Percentiles rank a stretch among this genome's conserved stretches.
Conservation (phyloP, 345 rosid species). For the Dipteronia dyeriana region DNA sequence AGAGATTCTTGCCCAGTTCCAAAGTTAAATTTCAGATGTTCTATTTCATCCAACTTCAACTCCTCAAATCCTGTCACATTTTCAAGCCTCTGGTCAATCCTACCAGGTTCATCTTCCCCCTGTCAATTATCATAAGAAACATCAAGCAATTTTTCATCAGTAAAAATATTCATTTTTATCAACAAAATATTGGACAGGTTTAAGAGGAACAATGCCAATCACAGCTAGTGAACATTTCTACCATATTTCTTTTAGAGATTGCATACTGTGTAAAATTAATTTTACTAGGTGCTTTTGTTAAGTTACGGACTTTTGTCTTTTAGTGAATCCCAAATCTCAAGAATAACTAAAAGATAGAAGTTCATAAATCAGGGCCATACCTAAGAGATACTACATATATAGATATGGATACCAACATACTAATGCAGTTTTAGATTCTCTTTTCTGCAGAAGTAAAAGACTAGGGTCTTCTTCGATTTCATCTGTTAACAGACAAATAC, state of each 20-base stretch:
- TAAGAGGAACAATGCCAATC: not conserved
- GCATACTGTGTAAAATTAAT: not conserved
- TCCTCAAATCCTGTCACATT: constrained; percentile 41
- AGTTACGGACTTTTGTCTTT: not conserved
- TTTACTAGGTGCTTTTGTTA: not conserved
- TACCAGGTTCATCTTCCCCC: constrained; percentile 38
- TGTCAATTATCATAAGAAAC: constrained; percentile 30
- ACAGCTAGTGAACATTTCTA: not conserved
- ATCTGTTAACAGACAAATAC: not conserved
- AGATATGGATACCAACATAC: not conserved
- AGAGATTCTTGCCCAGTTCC: constrained; percentile 34
- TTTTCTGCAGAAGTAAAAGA: not conserved
- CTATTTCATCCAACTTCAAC: constrained; percentile 51
- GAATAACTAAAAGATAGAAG: not conserved
- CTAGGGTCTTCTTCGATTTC: not conserved
- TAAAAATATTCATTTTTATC: not conserved
- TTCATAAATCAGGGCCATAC: not conserved
- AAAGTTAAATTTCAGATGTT: constrained; percentile 38
- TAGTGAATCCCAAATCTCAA: not conserved
- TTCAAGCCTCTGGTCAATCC: constrained; percentile 26
- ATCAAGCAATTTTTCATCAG: not conserved
- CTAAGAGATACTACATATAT: not conserved
- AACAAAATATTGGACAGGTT: not conserved
- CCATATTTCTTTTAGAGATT: not conserved
- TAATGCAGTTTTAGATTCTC: not conserved